Evolutionary conservation across 345 rosid genomes (phyloP).

Genomic region (Citrus unshiu): DNA sequence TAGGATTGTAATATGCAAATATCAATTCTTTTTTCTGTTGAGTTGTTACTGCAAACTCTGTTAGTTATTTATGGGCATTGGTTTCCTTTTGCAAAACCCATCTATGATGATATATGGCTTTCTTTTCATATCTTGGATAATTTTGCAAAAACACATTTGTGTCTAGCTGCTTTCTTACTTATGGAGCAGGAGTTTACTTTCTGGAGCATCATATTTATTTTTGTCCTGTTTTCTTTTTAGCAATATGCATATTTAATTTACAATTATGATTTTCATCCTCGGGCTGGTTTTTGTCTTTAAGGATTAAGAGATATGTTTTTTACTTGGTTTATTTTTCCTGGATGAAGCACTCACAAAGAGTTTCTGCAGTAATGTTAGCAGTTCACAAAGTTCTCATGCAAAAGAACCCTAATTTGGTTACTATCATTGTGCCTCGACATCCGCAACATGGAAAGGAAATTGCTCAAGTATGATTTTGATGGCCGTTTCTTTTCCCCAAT

Average conservation of each 20-base stretch:
- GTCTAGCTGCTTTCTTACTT: background rate
- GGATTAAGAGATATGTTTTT: background rate
- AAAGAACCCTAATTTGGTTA: constrained; percentile 48
- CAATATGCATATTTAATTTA: background rate
- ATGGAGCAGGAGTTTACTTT: background rate
- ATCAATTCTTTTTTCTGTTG: background rate
- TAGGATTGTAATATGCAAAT: background rate
- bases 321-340: background rate
- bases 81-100: background rate
- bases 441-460: constrained; percentile 72
- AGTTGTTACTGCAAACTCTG: background rate
- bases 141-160: background rate
- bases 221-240: background rate
- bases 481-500: constrained; percentile 4
- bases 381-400: constrained; percentile 52
- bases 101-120: background rate
- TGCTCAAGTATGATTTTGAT: constrained; percentile 51
- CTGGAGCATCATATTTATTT: background rate
- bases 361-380: constrained; percentile 66
- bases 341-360: constrained; percentile 18
- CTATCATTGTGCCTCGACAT: constrained; percentile 76
- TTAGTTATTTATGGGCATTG: background rate
- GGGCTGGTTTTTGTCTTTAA: background rate
- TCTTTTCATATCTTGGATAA: background rate
- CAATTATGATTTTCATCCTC: background rate